Evolutionary conservation across 805 yeast species (phyloP).

Genomic region (Brettanomyces custersianus): DNA sequence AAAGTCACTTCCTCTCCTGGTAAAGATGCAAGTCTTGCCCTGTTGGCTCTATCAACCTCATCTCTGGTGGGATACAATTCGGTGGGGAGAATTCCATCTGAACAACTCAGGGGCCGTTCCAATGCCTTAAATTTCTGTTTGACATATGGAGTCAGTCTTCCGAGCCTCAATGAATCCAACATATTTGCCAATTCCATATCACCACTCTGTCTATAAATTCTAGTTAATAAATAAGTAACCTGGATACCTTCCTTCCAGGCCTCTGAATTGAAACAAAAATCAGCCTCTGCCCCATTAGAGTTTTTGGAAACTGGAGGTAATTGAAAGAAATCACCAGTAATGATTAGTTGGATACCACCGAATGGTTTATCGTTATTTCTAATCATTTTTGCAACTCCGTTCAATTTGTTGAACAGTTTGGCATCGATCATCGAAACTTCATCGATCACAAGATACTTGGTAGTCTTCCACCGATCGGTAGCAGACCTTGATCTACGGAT

Average conservation of each 20-base stretch:
- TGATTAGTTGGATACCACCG: conserved; percentile 86
- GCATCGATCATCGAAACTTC: conserved; percentile 95
- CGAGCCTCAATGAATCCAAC: conserved; percentile 74
- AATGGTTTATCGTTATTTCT: conserved; percentile 52
- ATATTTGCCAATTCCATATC: conserved; percentile 68
- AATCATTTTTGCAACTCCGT: conserved; percentile 52
- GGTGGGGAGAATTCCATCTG: conserved; percentile 81
- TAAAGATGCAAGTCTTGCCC: conserved; percentile 37
- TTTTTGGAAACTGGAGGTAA: conserved; percentile 73
- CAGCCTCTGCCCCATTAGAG: conserved; percentile 21
- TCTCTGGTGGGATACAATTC: conserved; percentile 79
- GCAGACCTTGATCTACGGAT: conserved; percentile 38
- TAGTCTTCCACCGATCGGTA: conserved; percentile 50
- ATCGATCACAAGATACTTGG: conserved; percentile 74
- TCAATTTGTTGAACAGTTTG: conserved; percentile 62
- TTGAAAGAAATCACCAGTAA: conserved; percentile 96
- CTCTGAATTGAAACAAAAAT: conserved; percentile 67
- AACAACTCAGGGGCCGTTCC: conserved; percentile 47
- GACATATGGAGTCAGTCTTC: conserved; percentile 46
- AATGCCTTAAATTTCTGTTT: conserved; percentile 39
- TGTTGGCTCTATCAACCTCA: conserved; percentile 78
- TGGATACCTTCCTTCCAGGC: conserved; percentile 60
- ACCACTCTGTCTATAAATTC: conserved; percentile 84
- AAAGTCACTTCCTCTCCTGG: conserved; percentile 38
- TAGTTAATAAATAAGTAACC: conserved; percentile 59